Conservation (phyloP, 208 protist genomes). For the Trypanosoma conorhini region DNA sequence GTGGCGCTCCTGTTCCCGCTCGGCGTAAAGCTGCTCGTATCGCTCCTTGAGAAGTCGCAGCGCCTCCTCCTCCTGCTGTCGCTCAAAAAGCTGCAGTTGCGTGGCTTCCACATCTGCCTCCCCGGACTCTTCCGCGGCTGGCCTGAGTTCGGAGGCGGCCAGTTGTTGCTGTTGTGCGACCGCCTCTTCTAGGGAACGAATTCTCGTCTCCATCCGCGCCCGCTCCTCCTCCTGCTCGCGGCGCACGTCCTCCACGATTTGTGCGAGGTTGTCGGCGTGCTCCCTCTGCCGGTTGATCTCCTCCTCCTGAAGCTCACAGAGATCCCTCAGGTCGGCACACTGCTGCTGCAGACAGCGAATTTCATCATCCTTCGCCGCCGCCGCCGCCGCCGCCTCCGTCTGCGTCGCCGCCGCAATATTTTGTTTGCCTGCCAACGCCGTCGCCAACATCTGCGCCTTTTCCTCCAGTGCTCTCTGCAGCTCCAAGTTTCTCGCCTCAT, state of each 20-base stretch:
- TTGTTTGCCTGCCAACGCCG: not conserved
- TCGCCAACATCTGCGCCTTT: not conserved
- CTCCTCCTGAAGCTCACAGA: slow-evolving; percentile 21
- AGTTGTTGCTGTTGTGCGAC: slow-evolving; percentile 45
- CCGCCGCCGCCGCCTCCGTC: not conserved
- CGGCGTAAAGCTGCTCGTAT: slow-evolving; percentile 23
- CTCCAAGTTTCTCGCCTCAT: not conserved
- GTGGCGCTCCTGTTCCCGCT: slow-evolving; percentile 10
- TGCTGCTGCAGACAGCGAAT: slow-evolving; percentile 6
- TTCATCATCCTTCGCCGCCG: not conserved
- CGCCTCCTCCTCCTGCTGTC: slow-evolving; percentile 25
- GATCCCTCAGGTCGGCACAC: slow-evolving; percentile 12
- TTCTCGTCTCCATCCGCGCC: slow-evolving; percentile 40
- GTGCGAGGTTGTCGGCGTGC: slow-evolving; percentile 10
- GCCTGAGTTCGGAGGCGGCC: slow-evolving; percentile 33
- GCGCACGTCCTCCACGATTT: slow-evolving; percentile 20
- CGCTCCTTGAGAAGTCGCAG: slow-evolving; percentile 26
- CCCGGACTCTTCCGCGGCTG: slow-evolving; percentile 24
- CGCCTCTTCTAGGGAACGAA: slow-evolving; percentile 43
- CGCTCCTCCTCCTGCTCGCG: slow-evolving; percentile 23
- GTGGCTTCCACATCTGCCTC: slow-evolving; percentile 18
- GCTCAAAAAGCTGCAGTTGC: slow-evolving; percentile 21
- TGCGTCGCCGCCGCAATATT: not conserved
- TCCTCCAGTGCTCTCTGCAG: not conserved
- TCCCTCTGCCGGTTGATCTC: slow-evolving; percentile 21